phyloP scores from a whole-genome alignment of 495 filamentous ascomycete genomes.

The Podospora tetraspora region DNA sequence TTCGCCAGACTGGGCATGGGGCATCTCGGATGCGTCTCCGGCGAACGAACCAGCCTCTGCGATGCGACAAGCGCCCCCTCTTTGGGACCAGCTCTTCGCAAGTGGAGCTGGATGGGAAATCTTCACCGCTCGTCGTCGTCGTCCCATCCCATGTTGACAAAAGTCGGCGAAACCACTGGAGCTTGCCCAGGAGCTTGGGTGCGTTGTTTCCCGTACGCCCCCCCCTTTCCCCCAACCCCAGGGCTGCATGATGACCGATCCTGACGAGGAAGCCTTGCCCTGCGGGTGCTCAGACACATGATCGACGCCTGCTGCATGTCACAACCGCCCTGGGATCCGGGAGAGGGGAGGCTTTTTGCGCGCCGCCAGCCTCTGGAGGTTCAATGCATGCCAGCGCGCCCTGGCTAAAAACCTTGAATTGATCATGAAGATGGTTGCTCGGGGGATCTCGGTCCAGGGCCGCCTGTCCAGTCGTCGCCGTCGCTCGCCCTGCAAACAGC shows the following conservation, averaged over 20 bases:
- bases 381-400: neutral
- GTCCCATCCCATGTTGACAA: slow-evolving; percentile 5
- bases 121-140: slow-evolving; percentile 8
- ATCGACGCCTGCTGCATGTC: slow-evolving; percentile 28
- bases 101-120: neutral
- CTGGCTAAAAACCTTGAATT: neutral
- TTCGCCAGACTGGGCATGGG: neutral
- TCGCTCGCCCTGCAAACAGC: neutral
- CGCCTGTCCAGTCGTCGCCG: neutral
- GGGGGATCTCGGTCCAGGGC: neutral
- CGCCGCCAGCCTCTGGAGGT: neutral
- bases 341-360: slow-evolving; percentile 1
- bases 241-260: slow-evolving; percentile 13
- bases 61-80: neutral
- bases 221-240: neutral
- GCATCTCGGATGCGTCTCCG: neutral
- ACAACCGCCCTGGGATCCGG: slow-evolving; percentile 8
- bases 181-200: neutral
- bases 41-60: neutral
- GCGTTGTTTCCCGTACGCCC: neutral
- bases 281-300: slow-evolving; percentile 24
- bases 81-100: neutral
- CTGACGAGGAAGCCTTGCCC: neutral
- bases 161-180: neutral
- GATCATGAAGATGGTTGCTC: neutral